Evolutionary conservation across 1,284 basidiomycete species (phyloP).

Genomic region (Fomitiporia mediterranea): DNA sequence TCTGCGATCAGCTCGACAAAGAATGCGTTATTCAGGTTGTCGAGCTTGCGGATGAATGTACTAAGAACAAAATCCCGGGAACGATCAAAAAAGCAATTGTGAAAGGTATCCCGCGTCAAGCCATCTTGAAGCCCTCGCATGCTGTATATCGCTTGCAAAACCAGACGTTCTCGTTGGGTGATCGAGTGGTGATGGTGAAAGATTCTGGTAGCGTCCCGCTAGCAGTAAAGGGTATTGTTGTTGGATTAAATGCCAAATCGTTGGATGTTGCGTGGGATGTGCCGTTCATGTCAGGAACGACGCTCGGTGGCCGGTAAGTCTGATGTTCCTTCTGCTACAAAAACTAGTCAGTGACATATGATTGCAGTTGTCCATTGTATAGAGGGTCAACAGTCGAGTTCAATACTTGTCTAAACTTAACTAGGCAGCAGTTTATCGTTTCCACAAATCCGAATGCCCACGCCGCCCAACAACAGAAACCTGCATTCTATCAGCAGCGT

Average conservation of each 20-base stretch:
- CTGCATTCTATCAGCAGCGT: conserved; percentile 27
- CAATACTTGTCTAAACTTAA: conserved; percentile 82
- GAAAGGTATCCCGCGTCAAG: conserved; percentile 90
- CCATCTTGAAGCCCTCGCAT: conserved; percentile 91
- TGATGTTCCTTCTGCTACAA: conserved; percentile 1
- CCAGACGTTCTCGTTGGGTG: conserved; percentile 90
- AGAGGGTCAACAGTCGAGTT: conserved; percentile 84
- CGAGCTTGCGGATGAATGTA: conserved; percentile 64
- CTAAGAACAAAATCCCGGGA: conserved; percentile 50
- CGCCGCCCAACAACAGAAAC: conserved; percentile 31
- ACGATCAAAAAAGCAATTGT: conserved; percentile 87
- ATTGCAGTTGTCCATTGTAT: conserved; percentile 77
- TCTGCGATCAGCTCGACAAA: conserved; percentile 88
- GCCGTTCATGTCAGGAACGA: conserved; percentile 90
- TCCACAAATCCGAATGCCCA: conserved; percentile 54
- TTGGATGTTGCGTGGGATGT: conserved; percentile 98
- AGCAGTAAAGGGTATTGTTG: conserved; percentile 88
- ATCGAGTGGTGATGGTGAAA: conserved; percentile 93
- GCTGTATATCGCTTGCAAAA: conserved; percentile 86
- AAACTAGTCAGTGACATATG: too few relatives aligned
- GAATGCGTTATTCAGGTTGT: conserved; percentile 79
- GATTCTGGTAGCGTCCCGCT: conserved; percentile 94
- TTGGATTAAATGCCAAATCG: conserved; percentile 80
- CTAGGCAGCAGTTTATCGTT: conserved; percentile 74
- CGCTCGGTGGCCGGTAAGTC: conserved; percentile 72